Evolutionary conservation across 805 yeast genomes (phyloP).

Genomic region (Candida broadrunensis): DNA sequence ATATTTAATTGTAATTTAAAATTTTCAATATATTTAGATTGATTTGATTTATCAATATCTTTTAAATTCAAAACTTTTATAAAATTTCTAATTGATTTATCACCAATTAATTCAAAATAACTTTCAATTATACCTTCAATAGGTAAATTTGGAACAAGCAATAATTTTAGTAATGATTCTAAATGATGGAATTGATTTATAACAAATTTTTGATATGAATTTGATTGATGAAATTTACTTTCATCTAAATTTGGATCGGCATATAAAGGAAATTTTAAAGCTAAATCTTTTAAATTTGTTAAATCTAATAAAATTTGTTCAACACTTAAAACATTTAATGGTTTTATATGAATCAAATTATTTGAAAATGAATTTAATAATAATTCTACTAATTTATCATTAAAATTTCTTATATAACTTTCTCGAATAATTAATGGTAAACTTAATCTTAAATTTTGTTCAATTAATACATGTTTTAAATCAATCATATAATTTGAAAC

Average conservation of each 20-base stretch:
- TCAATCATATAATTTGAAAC: constrained; percentile 70
- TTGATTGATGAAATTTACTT: constrained; percentile 20
- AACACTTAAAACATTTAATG: constrained; percentile 63
- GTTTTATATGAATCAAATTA: constrained; percentile 60
- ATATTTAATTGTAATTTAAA: constrained; percentile 34
- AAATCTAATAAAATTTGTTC: constrained; percentile 82
- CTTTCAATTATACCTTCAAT: constrained; percentile 55
- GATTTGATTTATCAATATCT: constrained; percentile 39
- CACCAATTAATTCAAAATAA: constrained; percentile 67
- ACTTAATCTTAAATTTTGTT: constrained; percentile 41
- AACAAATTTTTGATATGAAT: constrained; percentile 41
- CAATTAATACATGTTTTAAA: constrained; percentile 45
- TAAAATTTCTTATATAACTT: constrained; percentile 65
- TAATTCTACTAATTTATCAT: constrained; percentile 73
- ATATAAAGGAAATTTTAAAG: constrained; percentile 42
- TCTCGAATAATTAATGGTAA: constrained; percentile 64
- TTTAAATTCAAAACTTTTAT: constrained; percentile 62
- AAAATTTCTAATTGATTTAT: constrained; percentile 60
- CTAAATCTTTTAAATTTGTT: constrained; percentile 55
- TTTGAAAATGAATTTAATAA: constrained; percentile 54
- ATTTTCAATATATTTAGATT: constrained; percentile 30
- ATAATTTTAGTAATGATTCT: constrained; percentile 65
- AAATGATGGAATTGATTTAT: constrained; percentile 39
- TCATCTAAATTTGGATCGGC: constrained; percentile 34
- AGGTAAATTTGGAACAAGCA: constrained; percentile 65